Base-by-base conservation (phyloP, 2,329 filamentous ascomycete species). In the Talaromyces marneffei region DNA sequence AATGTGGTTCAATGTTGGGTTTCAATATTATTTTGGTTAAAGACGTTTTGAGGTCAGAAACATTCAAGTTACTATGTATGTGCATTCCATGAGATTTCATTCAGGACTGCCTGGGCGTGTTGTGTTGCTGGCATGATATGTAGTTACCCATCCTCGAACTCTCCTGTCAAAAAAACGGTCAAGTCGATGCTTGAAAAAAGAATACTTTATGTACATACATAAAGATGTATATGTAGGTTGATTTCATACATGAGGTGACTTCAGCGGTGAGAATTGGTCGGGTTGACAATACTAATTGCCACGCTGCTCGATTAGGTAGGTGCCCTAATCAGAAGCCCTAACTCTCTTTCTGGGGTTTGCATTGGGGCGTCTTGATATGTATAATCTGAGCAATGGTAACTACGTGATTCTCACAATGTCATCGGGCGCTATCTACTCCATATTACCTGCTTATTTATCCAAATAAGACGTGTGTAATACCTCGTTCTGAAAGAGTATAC, bases 301-400 rank as follows among this genome's bases (percentile, higher is more conserved):
- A 35, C 29, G 10, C 4, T 35, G 35, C n/a, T 23, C 18, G 29
- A 35, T 35, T n/a, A 20, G 2, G 6, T 53, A 3, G 16, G 3
- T 35, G 31, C 52, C 52, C 52, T 54, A 54, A 54, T 54, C 52
- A 54, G 31, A n/a, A 54, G 52, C 52, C 52, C 52, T 54, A 35
- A 54, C 4, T 31, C 31, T 50, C 46, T 12, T 3, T 31, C 27
- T 31, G 3, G 27, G 27, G 16, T 16, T 25, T 31, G 44, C 25
- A 29, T 33, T n/a, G 37, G 37, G 37, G 4, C n/a, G n/a, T n/a
- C n/a, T n/a, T n/a, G n/a, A n/a, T n/a, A n/a, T n/a, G 14, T 40
- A 40, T 18, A 14, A 10, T 23, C 1, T 18, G 39, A 42, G 39
- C 4, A 6, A 18, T 46, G 40, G 18, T 42, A 20, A 3, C 8